Conservation (phyloP, 2,329 filamentous ascomycete species). For the Onygenales sp. region DNA sequence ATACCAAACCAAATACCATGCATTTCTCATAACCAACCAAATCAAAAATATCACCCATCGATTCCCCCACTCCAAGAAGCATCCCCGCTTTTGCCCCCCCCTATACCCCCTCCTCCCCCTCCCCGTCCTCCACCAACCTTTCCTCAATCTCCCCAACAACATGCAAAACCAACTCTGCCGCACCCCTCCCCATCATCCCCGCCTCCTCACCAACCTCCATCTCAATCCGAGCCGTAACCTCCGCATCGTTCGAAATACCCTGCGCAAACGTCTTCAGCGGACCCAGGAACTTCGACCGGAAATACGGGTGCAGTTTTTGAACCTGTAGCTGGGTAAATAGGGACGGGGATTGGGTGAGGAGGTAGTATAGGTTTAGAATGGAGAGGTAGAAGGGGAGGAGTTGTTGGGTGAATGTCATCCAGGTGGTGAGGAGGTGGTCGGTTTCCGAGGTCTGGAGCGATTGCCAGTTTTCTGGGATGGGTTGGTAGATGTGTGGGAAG, state of each 20-base stretch:
- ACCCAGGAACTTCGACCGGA: conserved; percentile 22
- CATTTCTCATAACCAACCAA: no score
- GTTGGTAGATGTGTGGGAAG: conserved; percentile 41
- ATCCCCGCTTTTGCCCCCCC: background rate
- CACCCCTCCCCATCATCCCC: conserved; percentile 6
- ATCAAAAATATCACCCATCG: no score
- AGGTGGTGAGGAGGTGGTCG: conserved; percentile 15
- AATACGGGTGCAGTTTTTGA: conserved; percentile 22
- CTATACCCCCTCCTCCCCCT: background rate
- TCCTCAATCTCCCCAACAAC: conserved; percentile 8
- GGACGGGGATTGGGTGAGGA: conserved; percentile 42
- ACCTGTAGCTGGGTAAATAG: conserved; percentile 41
- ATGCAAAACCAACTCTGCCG: conserved; percentile 9
- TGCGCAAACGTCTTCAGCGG: conserved; percentile 19
- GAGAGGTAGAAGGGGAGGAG: conserved; percentile 42
- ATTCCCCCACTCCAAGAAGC: background rate
- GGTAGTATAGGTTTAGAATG: conserved; percentile 49
- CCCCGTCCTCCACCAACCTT: background rate
- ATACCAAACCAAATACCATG: no score
- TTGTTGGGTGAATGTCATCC: conserved; percentile 42
- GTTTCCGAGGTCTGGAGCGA: conserved; percentile 15
- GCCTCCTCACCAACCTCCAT: conserved; percentile 8
- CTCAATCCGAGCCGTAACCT: conserved; percentile 7
- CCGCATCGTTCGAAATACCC: conserved; percentile 4
- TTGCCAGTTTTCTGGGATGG: conserved; percentile 27